Conservation (phyloP, 192 early-diverging fungal species). For the Backusella macrospora region DNA sequence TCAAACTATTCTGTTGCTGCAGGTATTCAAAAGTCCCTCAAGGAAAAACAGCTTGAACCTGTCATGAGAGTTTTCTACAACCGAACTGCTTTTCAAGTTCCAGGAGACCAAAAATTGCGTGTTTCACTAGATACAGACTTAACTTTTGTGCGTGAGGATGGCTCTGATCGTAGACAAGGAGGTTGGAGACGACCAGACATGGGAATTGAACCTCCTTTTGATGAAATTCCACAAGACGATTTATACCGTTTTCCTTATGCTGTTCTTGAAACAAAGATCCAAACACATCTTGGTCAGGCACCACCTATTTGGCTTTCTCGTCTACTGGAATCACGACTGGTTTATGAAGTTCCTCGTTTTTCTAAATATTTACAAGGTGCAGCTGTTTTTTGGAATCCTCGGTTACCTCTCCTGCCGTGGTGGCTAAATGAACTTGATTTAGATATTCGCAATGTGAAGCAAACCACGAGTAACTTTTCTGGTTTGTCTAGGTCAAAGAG, state of each 20-base stretch:
- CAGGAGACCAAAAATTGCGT: slow-evolving; percentile 92
- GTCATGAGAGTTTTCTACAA: slow-evolving; percentile 93
- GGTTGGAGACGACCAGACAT: slow-evolving; percentile 95
- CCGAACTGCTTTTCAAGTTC: slow-evolving; percentile 97
- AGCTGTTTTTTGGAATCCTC: slow-evolving; percentile 45
- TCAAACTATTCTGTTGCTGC: slow-evolving; percentile 46
- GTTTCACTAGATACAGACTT: slow-evolving; percentile 96
- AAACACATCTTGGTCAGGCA: slow-evolving; percentile 76
- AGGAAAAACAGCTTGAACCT: slow-evolving; percentile 57
- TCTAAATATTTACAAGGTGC: slow-evolving; percentile 51
- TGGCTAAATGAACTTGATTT: slow-evolving; percentile 43
- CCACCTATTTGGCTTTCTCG: slow-evolving; percentile 84
- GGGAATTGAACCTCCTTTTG: slow-evolving; percentile 77
- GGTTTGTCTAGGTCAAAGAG: slow-evolving; percentile 54
- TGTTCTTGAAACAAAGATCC: slow-evolving; percentile 86
- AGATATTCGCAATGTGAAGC: slow-evolving; percentile 79
- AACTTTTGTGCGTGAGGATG: slow-evolving; percentile 95
- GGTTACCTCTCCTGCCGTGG: slow-evolving; percentile 48
- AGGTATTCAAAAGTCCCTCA: slow-evolving; percentile 58
- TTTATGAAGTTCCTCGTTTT: slow-evolving; percentile 53
- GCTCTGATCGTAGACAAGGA: slow-evolving; percentile 66
- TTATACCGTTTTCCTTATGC: slow-evolving; percentile 85
- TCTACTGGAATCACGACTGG: slow-evolving; percentile 53
- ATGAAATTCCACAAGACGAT: slow-evolving; percentile 65
- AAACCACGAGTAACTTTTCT: slow-evolving; percentile 51